Evolutionary conservation across 805 yeast genomes (phyloP).

Genomic region (Sungouiozyma ichnusensis): DNA sequence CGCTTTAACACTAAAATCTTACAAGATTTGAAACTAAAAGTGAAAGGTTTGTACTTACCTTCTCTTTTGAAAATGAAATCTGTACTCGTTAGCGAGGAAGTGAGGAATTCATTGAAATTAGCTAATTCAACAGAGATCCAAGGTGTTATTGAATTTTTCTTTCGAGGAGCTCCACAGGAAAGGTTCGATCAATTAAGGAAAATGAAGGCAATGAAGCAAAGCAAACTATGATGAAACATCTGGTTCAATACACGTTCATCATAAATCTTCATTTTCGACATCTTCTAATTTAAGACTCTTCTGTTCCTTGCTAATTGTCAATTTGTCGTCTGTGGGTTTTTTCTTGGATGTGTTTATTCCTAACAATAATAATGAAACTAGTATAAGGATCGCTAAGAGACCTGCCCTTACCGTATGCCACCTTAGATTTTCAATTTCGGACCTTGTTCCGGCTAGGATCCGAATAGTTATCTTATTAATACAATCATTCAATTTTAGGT

Average conservation of each 20-base stretch:
- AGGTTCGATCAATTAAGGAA: constrained; percentile 47
- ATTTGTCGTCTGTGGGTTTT: constrained; percentile 4
- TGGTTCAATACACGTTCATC: too few relatives aligned
- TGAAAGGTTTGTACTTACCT: constrained; percentile 31
- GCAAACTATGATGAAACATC: too few relatives aligned
- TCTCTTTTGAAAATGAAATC: constrained; percentile 37
- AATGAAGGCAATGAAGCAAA: constrained; percentile 26
- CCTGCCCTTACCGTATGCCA: constrained; percentile 94
- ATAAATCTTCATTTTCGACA: constrained; percentile 1
- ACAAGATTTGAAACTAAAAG: constrained; percentile 30
- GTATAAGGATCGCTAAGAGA: constrained; percentile 56
- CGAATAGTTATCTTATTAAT: constrained; percentile 77
- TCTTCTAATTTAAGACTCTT: constrained; percentile 1
- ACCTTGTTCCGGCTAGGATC: constrained; percentile 67
- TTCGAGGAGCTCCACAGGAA: constrained; percentile 60
- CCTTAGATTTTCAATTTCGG: constrained; percentile 78
- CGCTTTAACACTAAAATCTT: constrained; percentile 38
- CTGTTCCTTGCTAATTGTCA: not conserved
- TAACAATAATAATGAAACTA: constrained; percentile 53
- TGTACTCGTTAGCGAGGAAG: constrained; percentile 24
- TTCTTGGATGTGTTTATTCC: constrained; percentile 35
- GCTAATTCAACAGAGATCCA: constrained; percentile 58
- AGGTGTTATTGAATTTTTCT: constrained; percentile 61
- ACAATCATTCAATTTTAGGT: constrained; percentile 66
- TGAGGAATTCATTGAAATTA: constrained; percentile 29